Base-by-base conservation (phyloP, 495 filamentous ascomycete species). In the Penicillium robsamsonii region DNA sequence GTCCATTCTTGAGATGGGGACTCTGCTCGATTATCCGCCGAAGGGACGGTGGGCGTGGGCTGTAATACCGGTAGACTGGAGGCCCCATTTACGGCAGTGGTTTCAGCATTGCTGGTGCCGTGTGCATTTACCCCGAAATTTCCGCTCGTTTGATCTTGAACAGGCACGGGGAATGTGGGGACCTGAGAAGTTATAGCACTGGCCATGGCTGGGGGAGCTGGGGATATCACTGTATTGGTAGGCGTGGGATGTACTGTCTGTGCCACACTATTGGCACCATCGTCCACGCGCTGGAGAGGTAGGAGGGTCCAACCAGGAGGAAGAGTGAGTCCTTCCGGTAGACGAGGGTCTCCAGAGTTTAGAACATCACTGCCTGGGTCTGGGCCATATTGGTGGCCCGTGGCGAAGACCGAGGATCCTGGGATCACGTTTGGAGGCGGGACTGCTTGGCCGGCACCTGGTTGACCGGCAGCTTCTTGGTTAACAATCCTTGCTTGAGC, bases 291-390 rank as follows among this genome's bases (percentile, higher is more conserved):
- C 38, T 87, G 80, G 11, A 91, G 76, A 50, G 88, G 88, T 31
- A 88, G 71, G 27, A 95, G 67, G 22, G 83, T 85, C 90, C 90
- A 95, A 7, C 90, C 90, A 40, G 80, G 75, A 2, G 90, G 90
- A 29, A 95, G 81, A 12, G 72, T 81, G 13, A 93, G 75, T 9
- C 90, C 89, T 38, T 85, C 81, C 3, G 90, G 90, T 18, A 93
- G 74, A 41, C 87, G 83, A 22, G 82, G 66, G 64, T 89, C 86
- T 18, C 86, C 88, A 13, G 87, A 70, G 22, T 79, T 76, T 53
- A 91, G 78, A 8, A 83, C 70, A 37, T 70, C 60, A 11, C 68
- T 53, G 4, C 57, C 55, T 13, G 71, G 70, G 53, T 62, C 66
- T n/a, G 75, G 53, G 12, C 70, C 52, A 42, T 72, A 70, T 55